phyloP scores from a whole-genome alignment of 768 basidiomycete genomes.

The Serendipita sp. region DNA sequence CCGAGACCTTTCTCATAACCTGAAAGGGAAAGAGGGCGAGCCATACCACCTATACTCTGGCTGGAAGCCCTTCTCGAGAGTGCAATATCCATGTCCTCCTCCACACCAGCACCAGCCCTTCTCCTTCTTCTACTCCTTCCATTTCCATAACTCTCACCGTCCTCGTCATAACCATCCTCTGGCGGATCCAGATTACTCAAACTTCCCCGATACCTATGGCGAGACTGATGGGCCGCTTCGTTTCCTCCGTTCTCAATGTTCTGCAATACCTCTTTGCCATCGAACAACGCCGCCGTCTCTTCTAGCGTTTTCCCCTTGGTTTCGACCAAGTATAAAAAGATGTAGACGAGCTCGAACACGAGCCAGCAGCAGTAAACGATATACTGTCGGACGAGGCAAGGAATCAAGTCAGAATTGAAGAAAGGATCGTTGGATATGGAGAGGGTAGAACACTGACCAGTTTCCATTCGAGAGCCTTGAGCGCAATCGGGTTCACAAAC shows the following conservation, averaged over 20 bases:
- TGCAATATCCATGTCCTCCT: not conserved
- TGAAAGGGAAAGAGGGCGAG: too few species aligned
- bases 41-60: too few species aligned
- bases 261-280: conserved; percentile 33
- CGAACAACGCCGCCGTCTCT: conserved; percentile 58
- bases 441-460: conserved; percentile 17
- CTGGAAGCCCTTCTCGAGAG: not conserved
- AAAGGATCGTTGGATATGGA: not conserved
- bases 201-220: not conserved
- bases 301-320: conserved; percentile 47
- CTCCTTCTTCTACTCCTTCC: not conserved
- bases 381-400: conserved; percentile 22
- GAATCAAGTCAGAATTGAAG: too few species aligned
- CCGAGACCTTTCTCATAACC: too few species aligned
- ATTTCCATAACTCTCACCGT: not conserved
- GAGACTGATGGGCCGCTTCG: conserved; percentile 27
- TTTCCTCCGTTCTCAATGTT: conserved; percentile 31
- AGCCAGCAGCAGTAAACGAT: conserved; percentile 51
- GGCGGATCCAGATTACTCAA: too few species aligned
- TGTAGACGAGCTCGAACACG: conserved; percentile 41
- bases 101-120: not conserved
- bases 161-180: too few species aligned
- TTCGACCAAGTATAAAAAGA: conserved; percentile 40
- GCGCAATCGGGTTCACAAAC: conserved; percentile 64
- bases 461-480: conserved; percentile 31